Evolutionary conservation across 768 basidiomycete species (phyloP).

Genomic region (Terana coerulea): DNA sequence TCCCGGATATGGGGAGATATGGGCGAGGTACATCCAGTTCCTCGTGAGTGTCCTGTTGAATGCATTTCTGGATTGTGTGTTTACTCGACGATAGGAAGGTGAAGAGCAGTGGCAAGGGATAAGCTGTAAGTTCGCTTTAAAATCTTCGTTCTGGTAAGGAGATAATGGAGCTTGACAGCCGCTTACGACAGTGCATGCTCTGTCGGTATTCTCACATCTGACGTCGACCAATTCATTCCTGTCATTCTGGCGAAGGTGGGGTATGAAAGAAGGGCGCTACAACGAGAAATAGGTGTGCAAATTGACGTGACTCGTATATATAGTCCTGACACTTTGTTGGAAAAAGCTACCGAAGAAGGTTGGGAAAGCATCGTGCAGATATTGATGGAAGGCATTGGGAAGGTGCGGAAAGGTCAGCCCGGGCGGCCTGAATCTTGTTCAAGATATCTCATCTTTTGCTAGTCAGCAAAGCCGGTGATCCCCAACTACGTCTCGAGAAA

Average conservation of each 20-base stretch:
- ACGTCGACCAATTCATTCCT: slow-evolving; percentile 63
- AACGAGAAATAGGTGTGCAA: slow-evolving; percentile 41
- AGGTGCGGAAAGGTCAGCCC: slow-evolving; percentile 56
- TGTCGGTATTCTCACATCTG: slow-evolving; percentile 49
- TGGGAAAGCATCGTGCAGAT: slow-evolving; percentile 51
- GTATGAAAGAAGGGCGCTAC: slow-evolving; percentile 54
- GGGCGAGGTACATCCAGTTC: slow-evolving; percentile 73
- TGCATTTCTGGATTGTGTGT: no score
- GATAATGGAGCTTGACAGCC: slow-evolving; percentile 34
- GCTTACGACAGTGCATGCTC: slow-evolving; percentile 55
- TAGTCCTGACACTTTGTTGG: background rate
- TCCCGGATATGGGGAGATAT: slow-evolving; percentile 72
- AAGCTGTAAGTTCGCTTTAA: background rate
- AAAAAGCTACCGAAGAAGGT: slow-evolving; percentile 39
- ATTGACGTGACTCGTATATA: background rate
- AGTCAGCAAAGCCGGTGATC: slow-evolving; percentile 48
- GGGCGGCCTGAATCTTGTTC: no score
- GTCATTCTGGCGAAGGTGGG: slow-evolving; percentile 62
- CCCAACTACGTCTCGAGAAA: slow-evolving; percentile 77
- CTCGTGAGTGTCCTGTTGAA: slow-evolving; percentile 41
- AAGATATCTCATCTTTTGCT: background rate
- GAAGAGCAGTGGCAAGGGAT: slow-evolving; percentile 28
- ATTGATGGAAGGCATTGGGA: slow-evolving; percentile 59
- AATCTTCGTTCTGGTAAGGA: background rate
- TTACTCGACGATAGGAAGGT: slow-evolving; percentile 43